Conservation (phyloP, 768 basidiomycete species). For the Lactarius hatsudake region DNA sequence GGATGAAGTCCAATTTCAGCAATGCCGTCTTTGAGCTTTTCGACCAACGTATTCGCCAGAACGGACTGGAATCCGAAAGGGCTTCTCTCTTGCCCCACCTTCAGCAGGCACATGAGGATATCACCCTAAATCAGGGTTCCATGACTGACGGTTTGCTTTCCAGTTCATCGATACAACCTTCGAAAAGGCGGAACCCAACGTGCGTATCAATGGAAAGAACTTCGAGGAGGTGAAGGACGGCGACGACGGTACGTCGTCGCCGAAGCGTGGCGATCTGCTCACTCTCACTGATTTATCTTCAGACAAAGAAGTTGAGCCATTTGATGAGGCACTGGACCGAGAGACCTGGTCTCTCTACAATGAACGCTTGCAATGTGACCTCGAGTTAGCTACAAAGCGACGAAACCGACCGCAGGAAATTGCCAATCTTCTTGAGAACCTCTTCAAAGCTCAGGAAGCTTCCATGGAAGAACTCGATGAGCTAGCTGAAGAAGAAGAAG, state of each 20-base stretch:
- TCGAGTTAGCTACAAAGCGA: slow-evolving; percentile 63
- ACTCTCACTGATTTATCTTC: slow-evolving; percentile 25
- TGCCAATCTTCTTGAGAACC: slow-evolving; percentile 40
- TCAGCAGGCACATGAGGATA: slow-evolving; percentile 9
- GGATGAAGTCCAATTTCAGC: slow-evolving; percentile 23
- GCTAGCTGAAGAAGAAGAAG: slow-evolving; percentile 24
- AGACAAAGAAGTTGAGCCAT: slow-evolving; percentile 56
- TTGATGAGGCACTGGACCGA: slow-evolving; percentile 84
- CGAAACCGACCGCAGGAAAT: slow-evolving; percentile 59
- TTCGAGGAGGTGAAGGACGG: slow-evolving; percentile 24
- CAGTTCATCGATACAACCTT: slow-evolving; percentile 26
- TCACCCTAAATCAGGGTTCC: background rate
- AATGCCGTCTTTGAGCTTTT: slow-evolving; percentile 19
- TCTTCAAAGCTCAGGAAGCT: slow-evolving; percentile 37
- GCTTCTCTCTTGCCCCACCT: slow-evolving; percentile 14
- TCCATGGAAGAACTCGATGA: slow-evolving; percentile 33
- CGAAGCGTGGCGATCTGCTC: background rate
- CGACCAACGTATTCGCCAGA: slow-evolving; percentile 14
- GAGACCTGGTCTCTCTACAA: slow-evolving; percentile 78
- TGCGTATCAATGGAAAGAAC: slow-evolving; percentile 27
- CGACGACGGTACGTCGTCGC: slow-evolving; percentile 13
- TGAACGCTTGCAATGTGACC: slow-evolving; percentile 72
- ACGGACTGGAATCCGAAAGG: slow-evolving; percentile 12
- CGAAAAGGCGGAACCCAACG: slow-evolving; percentile 25
- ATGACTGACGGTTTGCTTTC: background rate